Evolutionary conservation across 2,329 filamentous ascomycete species (phyloP), one percentile per base, ranked within the genome.

Genomic region (Septoria petroselini): DNA sequence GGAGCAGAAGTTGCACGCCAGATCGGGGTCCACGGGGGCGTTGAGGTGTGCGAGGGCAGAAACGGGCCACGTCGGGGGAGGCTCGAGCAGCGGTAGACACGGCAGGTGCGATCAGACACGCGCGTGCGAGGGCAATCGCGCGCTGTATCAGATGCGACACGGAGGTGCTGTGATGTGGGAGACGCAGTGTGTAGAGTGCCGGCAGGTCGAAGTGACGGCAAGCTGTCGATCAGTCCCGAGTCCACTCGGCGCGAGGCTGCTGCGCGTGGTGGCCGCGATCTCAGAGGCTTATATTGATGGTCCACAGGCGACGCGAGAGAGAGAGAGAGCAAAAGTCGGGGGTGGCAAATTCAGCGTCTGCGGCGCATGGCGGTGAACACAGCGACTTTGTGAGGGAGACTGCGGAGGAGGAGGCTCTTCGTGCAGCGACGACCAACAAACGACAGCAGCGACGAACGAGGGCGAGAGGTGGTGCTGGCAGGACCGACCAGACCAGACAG

Each of bases 221-320:
- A 45, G 42, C 41, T 25, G 43, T 46, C 43, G 43, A 46, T 46
- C 43, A 46, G 23, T 46, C 41, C n/a, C 41, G 41, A 35, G 31
- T 33, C 30, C 21, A 35, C 31, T 46, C 40, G 40, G 40, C 40
- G 40, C 39, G 25, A 41, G 39, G 23, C 40, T 27, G 40, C n/a
- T n/a, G n/a, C n/a, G n/a, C 23, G 23, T 9, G 5, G 23, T 9
- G 5, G 23, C 23, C 9, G 23, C 23, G 23, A 27, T 27, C 23
- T 31, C 12, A 34, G 12, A 6, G 11, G 12, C 31, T 34, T 7
- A 7, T 30, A n/a, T n/a, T n/a, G n/a, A n/a, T n/a, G n/a, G n/a
- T n/a, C n/a, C n/a, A n/a, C n/a, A n/a, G n/a, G n/a, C n/a, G n/a
- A n/a, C n/a, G n/a, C 31, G 6, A 17, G 31, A n/a, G 5, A 17